Evolutionary conservation across 164 flowering plant genomes (phyloP).

Genomic region (Magnolia sinica): DNA sequence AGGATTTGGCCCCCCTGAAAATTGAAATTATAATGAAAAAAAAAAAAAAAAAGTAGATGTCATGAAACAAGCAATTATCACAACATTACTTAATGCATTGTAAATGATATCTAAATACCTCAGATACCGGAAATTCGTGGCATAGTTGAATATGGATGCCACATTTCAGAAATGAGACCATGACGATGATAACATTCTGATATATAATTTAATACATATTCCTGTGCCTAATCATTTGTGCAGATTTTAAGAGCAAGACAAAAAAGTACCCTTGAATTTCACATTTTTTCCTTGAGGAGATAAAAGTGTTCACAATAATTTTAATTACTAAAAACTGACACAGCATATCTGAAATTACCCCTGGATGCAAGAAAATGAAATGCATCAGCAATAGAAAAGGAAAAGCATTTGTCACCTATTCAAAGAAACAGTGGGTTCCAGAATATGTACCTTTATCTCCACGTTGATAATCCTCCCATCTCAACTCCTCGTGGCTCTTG

Average conservation of each 20-base stretch:
- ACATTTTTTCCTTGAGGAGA: neutral
- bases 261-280: neutral
- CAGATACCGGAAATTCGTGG: neutral
- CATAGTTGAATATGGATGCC: neutral
- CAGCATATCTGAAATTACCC: neutral
- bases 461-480: constrained; percentile 96
- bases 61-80: neutral
- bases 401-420: neutral
- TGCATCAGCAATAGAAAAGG: neutral
- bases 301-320: neutral
- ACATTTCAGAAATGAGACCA: neutral
- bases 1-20: constrained; percentile 76
- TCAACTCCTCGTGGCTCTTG: constrained; percentile 91
- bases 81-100: neutral
- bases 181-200: too few species aligned
- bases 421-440: neutral
- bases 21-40: neutral
- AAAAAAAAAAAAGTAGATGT: neutral
- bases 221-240: too few species aligned
- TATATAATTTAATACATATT: too few species aligned
- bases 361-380: neutral
- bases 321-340: neutral
- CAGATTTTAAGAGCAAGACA: neutral
- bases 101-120: neutral
- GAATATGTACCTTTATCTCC: constrained; percentile 71